Evolutionary conservation across 2,329 filamentous ascomycete species (phyloP).

Genomic region (Penicillium glabrum): DNA sequence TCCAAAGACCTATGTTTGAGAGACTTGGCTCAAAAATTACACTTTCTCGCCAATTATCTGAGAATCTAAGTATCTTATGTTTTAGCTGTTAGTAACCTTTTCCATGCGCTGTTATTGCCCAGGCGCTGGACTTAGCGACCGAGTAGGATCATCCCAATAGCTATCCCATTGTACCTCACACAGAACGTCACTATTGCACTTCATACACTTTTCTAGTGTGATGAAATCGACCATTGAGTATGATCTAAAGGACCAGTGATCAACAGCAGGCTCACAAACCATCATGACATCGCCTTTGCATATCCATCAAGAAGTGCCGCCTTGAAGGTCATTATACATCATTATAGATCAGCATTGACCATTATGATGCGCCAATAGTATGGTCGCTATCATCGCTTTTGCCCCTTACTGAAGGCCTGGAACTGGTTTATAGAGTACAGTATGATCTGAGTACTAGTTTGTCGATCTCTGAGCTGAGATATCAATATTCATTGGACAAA

Average conservation of each 20-base stretch:
- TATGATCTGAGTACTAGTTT: slow-evolving; percentile 1
- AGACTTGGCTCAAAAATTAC: not conserved
- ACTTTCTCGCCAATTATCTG: not conserved
- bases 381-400: not conserved
- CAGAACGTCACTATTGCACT: not conserved
- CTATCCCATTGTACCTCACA: not conserved
- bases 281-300: not conserved
- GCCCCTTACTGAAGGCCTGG: not conserved
- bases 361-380: not conserved
- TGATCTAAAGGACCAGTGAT: not conserved
- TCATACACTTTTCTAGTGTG: not conserved
- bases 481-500: not conserved
- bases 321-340: not conserved
- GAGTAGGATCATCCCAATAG: not conserved
- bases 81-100: not conserved
- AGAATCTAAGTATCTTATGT: not conserved
- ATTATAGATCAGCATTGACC: not conserved
- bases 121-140: not conserved
- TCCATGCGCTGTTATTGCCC: not conserved
- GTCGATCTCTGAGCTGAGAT: slow-evolving; percentile 1
- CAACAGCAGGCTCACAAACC: not conserved
- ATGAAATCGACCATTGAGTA: not conserved
- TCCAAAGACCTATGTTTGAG: not conserved
- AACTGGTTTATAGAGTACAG: not conserved
- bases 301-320: not conserved